These are phyloP conservation scores for Aspergillus sp. DNA, from an alignment of 2,329 filamentous ascomycete species.

Conservation along the genomic window DNA sequence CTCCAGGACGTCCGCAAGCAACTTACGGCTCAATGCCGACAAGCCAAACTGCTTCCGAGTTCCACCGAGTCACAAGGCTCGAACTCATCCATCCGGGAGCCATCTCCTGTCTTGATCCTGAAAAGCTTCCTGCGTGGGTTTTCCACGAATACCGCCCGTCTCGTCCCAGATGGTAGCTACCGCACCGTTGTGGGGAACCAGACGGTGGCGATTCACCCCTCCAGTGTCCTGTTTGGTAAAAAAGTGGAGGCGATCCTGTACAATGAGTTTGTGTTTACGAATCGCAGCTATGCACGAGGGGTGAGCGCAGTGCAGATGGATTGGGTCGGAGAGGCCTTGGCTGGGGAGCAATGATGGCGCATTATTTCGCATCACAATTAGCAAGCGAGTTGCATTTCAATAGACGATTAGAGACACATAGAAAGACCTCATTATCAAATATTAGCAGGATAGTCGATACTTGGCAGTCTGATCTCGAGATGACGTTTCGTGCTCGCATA, in stretches of 20 bases:
- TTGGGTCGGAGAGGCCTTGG: slow-evolving; percentile 58
- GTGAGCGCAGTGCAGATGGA: slow-evolving; percentile 63
- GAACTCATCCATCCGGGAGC: slow-evolving; percentile 27
- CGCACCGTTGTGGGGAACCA: slow-evolving; percentile 62
- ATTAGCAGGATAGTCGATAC: neutral
- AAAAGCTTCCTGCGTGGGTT: slow-evolving; percentile 61
- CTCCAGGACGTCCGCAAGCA: slow-evolving; percentile 60
- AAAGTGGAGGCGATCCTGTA: slow-evolving; percentile 64
- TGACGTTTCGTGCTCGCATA: neutral
- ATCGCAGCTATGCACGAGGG: slow-evolving; percentile 60
- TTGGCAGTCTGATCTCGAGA: slow-evolving; percentile 8
- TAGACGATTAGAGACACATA: neutral
- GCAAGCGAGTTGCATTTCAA: neutral
- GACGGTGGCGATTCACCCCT: slow-evolving; percentile 62
- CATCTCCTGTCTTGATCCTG: slow-evolving; percentile 51
- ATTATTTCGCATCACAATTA: neutral
- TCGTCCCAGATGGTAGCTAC: slow-evolving; percentile 62
- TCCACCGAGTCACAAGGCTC: slow-evolving; percentile 19
- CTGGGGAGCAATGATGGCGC: slow-evolving; percentile 19
- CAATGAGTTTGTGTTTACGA: slow-evolving; percentile 66
- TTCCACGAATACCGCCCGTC: slow-evolving; percentile 58
- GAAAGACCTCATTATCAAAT: neutral
- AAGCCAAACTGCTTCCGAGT: slow-evolving; percentile 44
- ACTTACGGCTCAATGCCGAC: slow-evolving; percentile 55
- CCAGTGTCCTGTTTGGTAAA: slow-evolving; percentile 59